Evolutionary conservation across 192 early-diverging fungal genomes (phyloP), one percentile per base, ranked within the genome.

Genomic region (Podila minutissima): DNA sequence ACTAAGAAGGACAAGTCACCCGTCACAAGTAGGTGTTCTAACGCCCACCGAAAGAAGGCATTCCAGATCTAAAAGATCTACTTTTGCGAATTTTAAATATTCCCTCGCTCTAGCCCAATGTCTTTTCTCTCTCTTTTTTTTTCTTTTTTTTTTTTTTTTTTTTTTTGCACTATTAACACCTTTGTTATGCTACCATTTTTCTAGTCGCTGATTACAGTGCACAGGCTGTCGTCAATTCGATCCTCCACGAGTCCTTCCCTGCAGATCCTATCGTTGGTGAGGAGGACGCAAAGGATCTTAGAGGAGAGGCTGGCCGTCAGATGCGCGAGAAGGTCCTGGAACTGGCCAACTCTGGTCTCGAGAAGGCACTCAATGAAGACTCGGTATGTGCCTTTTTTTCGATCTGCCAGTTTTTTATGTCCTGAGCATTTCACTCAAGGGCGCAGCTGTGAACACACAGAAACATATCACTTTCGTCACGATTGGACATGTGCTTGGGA

Each of bases 1-100:
- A 95, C 91, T 51, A 99, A 99, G 88, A 88, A 89, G 65, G 98
- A 99, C 89, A 94, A 95, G 84, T 96, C 95, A 2, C 97, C 98
- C 28, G 98, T 99, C 11, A 99, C 98, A 29, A 83, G 94, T 94
- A 89, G 82, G 68, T 76, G 15, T 10, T 37, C 22, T 71, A 28
- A 37, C 62, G 62, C 17, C 32, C 50, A 37, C 4, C 35, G 33
- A 37, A 35, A 35, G 33, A 7, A 35, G 35, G 6, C 35, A 37
- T 71, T 71, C 59, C 28, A 63, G 55, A 55, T 55, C 53, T 46
- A 46, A 46, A 37, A 15, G 60, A 71, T 62, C 69, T 71, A 61
- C 41, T 55, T 28, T 68, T 55, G 51, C 31, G 67, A 35, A 64
- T 75, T 46, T 62, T 17, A 9, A 29, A 28, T 62, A 46, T 60